Evolutionary conservation across 345 rosid species (phyloP).

Genomic region (Melaleuca quinquenervia): DNA sequence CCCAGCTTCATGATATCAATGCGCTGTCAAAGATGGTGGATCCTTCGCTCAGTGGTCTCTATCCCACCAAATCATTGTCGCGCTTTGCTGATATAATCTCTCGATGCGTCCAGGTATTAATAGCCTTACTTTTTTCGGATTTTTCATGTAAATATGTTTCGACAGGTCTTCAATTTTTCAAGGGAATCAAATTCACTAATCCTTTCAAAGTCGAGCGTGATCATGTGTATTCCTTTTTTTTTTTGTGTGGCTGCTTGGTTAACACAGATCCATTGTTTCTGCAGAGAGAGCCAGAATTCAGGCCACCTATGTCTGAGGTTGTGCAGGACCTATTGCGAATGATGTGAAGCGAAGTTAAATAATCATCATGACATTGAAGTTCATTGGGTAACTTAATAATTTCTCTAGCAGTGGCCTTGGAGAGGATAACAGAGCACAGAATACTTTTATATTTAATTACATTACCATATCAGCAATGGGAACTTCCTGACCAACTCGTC

Average conservation of each 20-base stretch:
- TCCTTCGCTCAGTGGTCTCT: slow-evolving; percentile 50
- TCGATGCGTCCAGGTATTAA: slow-evolving; percentile 67
- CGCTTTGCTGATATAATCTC: slow-evolving; percentile 91
- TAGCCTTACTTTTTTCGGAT: neutral
- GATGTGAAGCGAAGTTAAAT: slow-evolving; percentile 12
- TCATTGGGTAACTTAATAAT: neutral
- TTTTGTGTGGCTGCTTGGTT: neutral
- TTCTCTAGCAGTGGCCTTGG: neutral
- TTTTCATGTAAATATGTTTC: neutral
- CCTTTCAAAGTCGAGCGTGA: neutral
- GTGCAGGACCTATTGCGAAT: slow-evolving; percentile 76
- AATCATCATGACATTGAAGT: neutral
- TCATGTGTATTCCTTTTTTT: neutral
- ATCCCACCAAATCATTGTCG: slow-evolving; percentile 75
- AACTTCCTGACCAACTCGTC: neutral
- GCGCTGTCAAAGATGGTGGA: slow-evolving; percentile 85
- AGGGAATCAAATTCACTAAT: neutral
- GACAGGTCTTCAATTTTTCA: neutral
- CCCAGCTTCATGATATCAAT: slow-evolving; percentile 82
- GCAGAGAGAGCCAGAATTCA: slow-evolving; percentile 83
- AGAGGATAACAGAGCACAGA: neutral
- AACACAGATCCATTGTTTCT: neutral
- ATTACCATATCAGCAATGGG: neutral
- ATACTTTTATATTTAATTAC: neutral
- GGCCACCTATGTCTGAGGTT: slow-evolving; percentile 79